phyloP scores from a whole-genome alignment of 2,329 filamentous ascomycete genomes.

The Myotisia sp. region DNA sequence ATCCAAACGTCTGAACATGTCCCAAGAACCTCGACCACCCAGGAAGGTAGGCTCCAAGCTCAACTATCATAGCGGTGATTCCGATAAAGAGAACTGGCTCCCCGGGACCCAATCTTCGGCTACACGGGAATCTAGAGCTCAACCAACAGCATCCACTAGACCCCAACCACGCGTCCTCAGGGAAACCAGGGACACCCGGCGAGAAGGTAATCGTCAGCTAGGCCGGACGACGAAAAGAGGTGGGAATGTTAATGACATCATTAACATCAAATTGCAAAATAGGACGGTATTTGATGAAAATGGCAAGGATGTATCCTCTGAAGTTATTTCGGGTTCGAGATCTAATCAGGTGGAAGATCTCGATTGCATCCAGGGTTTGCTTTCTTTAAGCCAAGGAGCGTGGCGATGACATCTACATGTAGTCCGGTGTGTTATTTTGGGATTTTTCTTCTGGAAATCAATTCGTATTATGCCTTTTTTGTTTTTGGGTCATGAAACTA shows the following conservation, averaged over 20 bases:
- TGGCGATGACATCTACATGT: too few species aligned
- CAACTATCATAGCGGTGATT: slow-evolving; percentile 47
- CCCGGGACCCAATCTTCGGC: slow-evolving; percentile 33
- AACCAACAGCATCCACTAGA: slow-evolving; percentile 12
- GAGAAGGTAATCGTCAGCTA: slow-evolving; percentile 5
- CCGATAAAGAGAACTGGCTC: slow-evolving; percentile 88
- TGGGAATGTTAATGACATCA: too few species aligned
- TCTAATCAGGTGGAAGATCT: slow-evolving; percentile 61
- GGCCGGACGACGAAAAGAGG: slow-evolving; percentile 2
- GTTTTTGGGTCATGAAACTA: too few species aligned
- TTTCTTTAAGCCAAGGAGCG: slow-evolving; percentile 82
- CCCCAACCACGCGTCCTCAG: slow-evolving; percentile 4
- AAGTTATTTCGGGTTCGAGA: slow-evolving; percentile 1
- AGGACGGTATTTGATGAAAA: slow-evolving; percentile 1
- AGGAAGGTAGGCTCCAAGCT: slow-evolving; percentile 1
- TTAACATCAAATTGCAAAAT: not conserved
- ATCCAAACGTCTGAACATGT: not conserved
- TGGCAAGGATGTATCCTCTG: not conserved
- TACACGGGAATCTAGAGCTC: slow-evolving; percentile 23
- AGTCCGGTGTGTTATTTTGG: too few species aligned
- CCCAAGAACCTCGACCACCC: not conserved
- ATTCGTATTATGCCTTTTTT: too few species aligned
- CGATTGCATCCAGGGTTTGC: slow-evolving; percentile 75
- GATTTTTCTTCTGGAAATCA: too few species aligned
- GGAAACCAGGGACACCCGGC: slow-evolving; percentile 6